These are phyloP conservation scores for Penicillium sp. DNA, from an alignment of 2,329 filamentous ascomycete species.

Conservation along the genomic window DNA sequence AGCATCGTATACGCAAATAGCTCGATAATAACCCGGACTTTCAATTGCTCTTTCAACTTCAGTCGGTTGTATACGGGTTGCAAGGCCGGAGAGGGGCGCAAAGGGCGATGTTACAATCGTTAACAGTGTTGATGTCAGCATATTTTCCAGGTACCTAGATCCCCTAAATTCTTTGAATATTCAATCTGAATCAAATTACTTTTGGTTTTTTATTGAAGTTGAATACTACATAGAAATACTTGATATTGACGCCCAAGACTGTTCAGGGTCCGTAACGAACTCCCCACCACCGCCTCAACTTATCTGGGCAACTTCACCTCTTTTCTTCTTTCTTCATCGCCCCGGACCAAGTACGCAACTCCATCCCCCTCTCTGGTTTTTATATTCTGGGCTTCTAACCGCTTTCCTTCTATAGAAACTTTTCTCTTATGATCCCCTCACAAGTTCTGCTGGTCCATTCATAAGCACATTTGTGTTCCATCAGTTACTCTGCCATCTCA, in stretches of 20 bases:
- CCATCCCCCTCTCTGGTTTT: background rate
- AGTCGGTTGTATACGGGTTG: conserved; percentile 4
- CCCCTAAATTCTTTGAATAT: background rate
- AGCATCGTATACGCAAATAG: background rate
- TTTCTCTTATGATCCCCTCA: conserved; percentile 19
- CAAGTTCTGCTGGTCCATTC: conserved; percentile 25
- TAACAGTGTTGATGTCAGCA: conserved; percentile 27
- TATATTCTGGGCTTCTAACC: background rate
- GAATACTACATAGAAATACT: background rate
- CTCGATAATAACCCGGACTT: background rate
- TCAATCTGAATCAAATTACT: background rate
- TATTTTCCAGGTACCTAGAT: conserved; percentile 5
- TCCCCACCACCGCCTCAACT: conserved; percentile 24
- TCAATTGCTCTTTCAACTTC: background rate
- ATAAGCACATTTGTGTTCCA: conserved; percentile 11
- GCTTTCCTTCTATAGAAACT: background rate
- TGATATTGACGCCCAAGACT: background rate
- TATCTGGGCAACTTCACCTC: conserved; percentile 12
- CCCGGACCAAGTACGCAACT: conserved; percentile 6
- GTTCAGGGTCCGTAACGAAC: conserved; percentile 6
- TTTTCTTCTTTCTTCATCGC: conserved; percentile 10
- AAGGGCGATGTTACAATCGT: conserved; percentile 20
- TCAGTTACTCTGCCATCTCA: conserved; percentile 10
- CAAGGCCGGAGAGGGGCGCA: conserved; percentile 2
- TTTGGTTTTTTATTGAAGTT: no score